Percentiles rank a stretch among this genome's conserved stretches.
Evolutionary conservation across 208 protist species (phyloP).

Genomic region (Acanthamoeba divionensis): DNA sequence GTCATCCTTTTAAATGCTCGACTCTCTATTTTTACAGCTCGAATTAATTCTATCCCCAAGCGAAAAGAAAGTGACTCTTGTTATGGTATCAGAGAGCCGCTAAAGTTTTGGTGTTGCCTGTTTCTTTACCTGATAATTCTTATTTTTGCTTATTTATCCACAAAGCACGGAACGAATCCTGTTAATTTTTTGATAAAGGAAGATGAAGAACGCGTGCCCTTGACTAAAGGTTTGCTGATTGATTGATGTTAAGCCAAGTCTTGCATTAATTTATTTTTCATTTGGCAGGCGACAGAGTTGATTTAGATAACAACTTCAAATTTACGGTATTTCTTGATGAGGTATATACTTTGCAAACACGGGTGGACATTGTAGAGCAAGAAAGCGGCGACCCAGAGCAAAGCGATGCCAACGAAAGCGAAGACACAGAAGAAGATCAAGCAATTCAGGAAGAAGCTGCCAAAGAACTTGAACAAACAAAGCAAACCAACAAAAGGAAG

Average conservation of each 20-base stretch:
- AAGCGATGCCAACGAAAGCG: neutral
- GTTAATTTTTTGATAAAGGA: neutral
- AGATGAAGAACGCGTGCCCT: neutral
- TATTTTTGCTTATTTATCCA: too few relatives aligned
- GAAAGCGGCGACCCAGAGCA: too few relatives aligned
- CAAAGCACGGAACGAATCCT: neutral
- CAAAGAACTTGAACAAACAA: neutral
- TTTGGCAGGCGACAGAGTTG: too few relatives aligned
- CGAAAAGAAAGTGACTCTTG: neutral
- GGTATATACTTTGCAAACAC: neutral
- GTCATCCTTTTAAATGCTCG: too few relatives aligned
- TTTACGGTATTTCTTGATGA: slow-evolving; percentile 20
- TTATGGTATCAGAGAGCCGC: neutral
- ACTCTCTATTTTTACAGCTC: too few relatives aligned
- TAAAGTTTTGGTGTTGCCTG: too few relatives aligned
- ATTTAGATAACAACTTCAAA: neutral
- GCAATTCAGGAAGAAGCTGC: neutral
- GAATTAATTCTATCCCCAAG: neutral
- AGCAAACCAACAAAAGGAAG: neutral
- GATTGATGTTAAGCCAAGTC: too few relatives aligned
- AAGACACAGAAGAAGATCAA: neutral
- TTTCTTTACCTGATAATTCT: too few relatives aligned
- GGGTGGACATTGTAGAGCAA: slow-evolving; percentile 3
- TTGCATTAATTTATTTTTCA: too few relatives aligned
- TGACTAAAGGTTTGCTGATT: neutral